Base-by-base conservation (phyloP, 2,329 filamentous ascomycete species). In the Botrytis porri region DNA sequence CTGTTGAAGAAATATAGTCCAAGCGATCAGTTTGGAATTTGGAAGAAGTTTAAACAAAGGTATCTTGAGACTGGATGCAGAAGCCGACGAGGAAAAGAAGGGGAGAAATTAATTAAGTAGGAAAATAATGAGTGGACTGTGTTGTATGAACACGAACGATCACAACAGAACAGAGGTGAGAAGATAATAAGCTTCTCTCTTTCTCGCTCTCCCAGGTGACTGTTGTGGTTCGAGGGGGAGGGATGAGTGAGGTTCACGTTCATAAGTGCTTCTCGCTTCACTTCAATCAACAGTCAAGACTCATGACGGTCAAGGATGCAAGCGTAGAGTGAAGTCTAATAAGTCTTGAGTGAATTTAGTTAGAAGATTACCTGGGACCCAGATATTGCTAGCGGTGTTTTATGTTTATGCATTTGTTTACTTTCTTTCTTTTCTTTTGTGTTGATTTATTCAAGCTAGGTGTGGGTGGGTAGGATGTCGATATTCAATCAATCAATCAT, bases 41-140 rank as follows among this genome's bases (percentile, higher is more conserved):
- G 25, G n/a, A 14, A 61, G 48, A 37, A 57, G 48, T 32, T 32
- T 37, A 41, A 48, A 57, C 9, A 18, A 48, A 51, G 39, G 41
- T 61, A 62, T 70, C 67, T n/a, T 25, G 25, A 18, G 25, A 51
- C 7, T 60, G 59, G n/a, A 51, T 25, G 25, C 41, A 39, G 61
- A 66, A 59, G n/a, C 18, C 29, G 25, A 54, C 25, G 20, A 16
- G 8, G 61, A 66, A 66, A 67, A 41, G 65, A 67, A 67, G 65
- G 65, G 65, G 65, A 67, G 22, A 22, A 57, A 57, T 29, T 29
- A 57, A 57, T 29, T 22, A 57, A 67, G 29, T 35, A 65, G 45
- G 25, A 69, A 41, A 20, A 66, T 39, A 67, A 72, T 66, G 70
- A 72, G 48, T 59, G 70, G 62, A 72, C 70, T 71, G 45, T 39